These are phyloP conservation scores for Tylopilus intermedius DNA, from an alignment of 768 basidiomycete genomes.

Conservation along the genomic window DNA sequence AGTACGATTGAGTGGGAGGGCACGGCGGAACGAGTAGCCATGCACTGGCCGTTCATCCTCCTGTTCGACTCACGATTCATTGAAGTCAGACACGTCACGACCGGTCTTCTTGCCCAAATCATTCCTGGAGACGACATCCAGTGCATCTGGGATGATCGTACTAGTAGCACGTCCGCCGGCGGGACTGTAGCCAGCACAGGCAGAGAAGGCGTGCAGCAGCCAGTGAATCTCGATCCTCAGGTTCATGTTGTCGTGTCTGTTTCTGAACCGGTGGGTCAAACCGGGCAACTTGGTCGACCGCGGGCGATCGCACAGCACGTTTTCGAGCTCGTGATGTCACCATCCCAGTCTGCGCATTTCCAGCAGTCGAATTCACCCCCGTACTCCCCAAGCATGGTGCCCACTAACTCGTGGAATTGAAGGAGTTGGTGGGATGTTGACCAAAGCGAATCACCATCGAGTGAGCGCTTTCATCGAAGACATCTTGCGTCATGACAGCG, in stretches of 20 bases:
- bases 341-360: constrained; percentile 49
- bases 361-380: constrained; percentile 51
- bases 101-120: constrained; percentile 76
- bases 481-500: no score
- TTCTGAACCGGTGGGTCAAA: constrained; percentile 32
- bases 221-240: constrained; percentile 68
- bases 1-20: constrained; percentile 96
- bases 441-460: no score
- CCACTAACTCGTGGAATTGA: constrained; percentile 22
- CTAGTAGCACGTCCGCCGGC: constrained; percentile 32
- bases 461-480: no score
- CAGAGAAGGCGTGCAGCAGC: constrained; percentile 32
- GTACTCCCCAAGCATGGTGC: constrained; percentile 45
- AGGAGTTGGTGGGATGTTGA: neutral
- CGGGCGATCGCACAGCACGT: constrained; percentile 66
- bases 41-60: constrained; percentile 84
- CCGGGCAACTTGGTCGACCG: constrained; percentile 35
- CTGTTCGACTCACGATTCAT: constrained; percentile 88
- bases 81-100: constrained; percentile 81
- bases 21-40: constrained; percentile 79
- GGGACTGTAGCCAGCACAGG: constrained; percentile 22
- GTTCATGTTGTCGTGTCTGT: constrained; percentile 85
- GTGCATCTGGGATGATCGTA: constrained; percentile 83
- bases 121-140: constrained; percentile 76
- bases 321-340: constrained; percentile 68